Evolutionary conservation across 345 rosid species (phyloP), one percentile per base, ranked within the genome.

Genomic region (Fremontodendron californicum): DNA sequence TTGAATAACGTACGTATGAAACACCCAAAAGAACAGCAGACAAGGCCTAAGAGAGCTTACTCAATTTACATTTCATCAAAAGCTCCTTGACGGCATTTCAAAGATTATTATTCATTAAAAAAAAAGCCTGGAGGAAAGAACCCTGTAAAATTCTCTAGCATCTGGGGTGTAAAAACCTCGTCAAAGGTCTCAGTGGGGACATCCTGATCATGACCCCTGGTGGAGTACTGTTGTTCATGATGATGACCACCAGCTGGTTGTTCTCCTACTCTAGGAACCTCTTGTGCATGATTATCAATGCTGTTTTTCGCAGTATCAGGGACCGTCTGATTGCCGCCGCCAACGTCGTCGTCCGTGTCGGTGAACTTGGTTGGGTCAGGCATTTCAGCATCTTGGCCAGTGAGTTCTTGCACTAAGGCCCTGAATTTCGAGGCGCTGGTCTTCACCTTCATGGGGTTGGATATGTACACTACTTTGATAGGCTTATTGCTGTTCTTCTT

Each of bases 401-500:
- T 82, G 70, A 82, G 85, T 27, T 79, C 68, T 60, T 82, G 85
- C 5, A 82, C 85, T 18, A 76, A 4, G 37, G 79, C 85, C 40
- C 80, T 69, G 78, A 82, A 82, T 51, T 79, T 21, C 0, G 85
- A 78, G 25, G 85, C 82, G 63, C 79, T 75, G 33, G 77, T 76
- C 64, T 76, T 79, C 13, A 82, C 82, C 73, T 75, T 75, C 74
- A 79, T 79, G 49, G 85, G 85, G 43, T 51, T 82, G 4, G 85
- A 79, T 43, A 82, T 82, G 80, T 82, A 82, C n/a, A 82, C 85
- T 23, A 82, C 82, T 71, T 82, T 82, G 52, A 82, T 66, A 15
- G 45, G 64, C 61, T 21, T 58, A 25, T 60, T 60, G 3, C 0
- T 58, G 16, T 71, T 69, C 62, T 60, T 75, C 76, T 55, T 73